Percentiles rank a stretch among this genome's conserved stretches.
phyloP scores from a whole-genome alignment of 306 rosid genomes.

The Amphicarpaea edgeworthii region DNA sequence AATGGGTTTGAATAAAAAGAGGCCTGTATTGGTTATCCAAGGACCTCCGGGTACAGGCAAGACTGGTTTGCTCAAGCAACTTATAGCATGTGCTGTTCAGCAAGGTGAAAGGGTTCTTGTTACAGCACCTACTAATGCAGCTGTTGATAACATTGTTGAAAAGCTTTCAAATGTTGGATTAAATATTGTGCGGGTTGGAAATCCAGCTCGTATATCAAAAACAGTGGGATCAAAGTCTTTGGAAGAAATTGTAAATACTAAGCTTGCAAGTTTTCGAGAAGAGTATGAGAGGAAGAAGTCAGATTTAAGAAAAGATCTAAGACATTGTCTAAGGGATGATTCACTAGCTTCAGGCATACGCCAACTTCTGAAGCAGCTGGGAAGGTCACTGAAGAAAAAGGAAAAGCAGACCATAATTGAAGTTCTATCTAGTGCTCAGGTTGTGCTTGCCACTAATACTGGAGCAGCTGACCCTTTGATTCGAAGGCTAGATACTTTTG shows the following conservation, averaged over 20 bases:
- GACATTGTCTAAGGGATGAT: conserved; percentile 77
- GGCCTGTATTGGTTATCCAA: conserved; percentile 78
- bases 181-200: conserved; percentile 81
- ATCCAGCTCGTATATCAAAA: conserved; percentile 81
- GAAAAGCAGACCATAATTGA: conserved; percentile 79
- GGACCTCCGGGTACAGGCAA: conserved; percentile 96
- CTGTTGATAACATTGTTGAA: conserved; percentile 87
- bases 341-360: conserved; percentile 91
- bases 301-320: conserved; percentile 78
- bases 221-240: conserved; percentile 75
- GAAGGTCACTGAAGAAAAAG: conserved; percentile 73
- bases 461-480: conserved; percentile 86
- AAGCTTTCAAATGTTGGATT: conserved; percentile 66
- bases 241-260: conserved; percentile 73
- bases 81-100: conserved; percentile 67
- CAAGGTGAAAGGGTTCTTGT: conserved; percentile 88
- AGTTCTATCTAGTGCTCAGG: conserved; percentile 74
- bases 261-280: conserved; percentile 62
- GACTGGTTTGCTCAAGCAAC: conserved; percentile 78
- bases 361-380: conserved; percentile 81
- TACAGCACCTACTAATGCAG: conserved; percentile 90
- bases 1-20: conserved; percentile 72
- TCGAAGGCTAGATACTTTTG: conserved; percentile 70
- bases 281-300: conserved; percentile 87
- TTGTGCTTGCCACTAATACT: conserved; percentile 86